phyloP scores from a whole-genome alignment of 495 filamentous ascomycete genomes.

The Neurospora sublineolata region DNA sequence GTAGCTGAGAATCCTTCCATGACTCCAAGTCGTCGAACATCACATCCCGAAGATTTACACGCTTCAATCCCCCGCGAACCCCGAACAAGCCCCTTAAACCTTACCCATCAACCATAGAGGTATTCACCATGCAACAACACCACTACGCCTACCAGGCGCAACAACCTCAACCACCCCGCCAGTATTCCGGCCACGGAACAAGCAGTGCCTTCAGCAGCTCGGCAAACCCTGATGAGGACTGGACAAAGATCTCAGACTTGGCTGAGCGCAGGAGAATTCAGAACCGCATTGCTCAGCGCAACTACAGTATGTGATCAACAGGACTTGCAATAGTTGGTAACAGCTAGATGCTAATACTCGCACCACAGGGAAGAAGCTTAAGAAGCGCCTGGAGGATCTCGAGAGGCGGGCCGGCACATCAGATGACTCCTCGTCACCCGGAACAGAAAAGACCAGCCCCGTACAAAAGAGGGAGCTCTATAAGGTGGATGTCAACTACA shows the following conservation, averaged over 20 bases:
- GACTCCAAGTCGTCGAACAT: neutral
- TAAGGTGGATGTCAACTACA: neutral
- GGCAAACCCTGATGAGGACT: conserved; percentile 95
- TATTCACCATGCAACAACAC: conserved; percentile 36
- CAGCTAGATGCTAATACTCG: conserved; percentile 3
- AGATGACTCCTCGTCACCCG: conserved; percentile 49
- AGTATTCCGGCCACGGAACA: conserved; percentile 58
- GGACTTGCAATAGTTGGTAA: neutral
- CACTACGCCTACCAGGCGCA: conserved; percentile 31
- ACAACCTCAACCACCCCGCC: conserved; percentile 32
- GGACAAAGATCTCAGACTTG: conserved; percentile 97
- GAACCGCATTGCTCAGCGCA: conserved; percentile 94
- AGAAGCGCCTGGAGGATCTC: conserved; percentile 92
- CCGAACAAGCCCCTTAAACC: neutral
- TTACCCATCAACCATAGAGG: conserved; percentile 15
- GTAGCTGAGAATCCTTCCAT: neutral
- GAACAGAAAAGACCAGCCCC: conserved; percentile 27
- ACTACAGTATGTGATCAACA: conserved; percentile 70
- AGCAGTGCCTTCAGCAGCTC: conserved; percentile 95
- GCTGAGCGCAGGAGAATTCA: conserved; percentile 91
- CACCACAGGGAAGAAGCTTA: conserved; percentile 86
- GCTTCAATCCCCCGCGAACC: neutral
- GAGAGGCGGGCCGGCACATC: conserved; percentile 82
- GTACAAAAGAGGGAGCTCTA: no score
- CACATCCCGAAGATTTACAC: neutral